A percentile compares a stretch with the other conserved stretches of the same genome.
These are phyloP conservation scores for Ophiosphaerella korrae DNA, from an alignment of 2,329 filamentous ascomycete species.

Conservation along the genomic window DNA sequence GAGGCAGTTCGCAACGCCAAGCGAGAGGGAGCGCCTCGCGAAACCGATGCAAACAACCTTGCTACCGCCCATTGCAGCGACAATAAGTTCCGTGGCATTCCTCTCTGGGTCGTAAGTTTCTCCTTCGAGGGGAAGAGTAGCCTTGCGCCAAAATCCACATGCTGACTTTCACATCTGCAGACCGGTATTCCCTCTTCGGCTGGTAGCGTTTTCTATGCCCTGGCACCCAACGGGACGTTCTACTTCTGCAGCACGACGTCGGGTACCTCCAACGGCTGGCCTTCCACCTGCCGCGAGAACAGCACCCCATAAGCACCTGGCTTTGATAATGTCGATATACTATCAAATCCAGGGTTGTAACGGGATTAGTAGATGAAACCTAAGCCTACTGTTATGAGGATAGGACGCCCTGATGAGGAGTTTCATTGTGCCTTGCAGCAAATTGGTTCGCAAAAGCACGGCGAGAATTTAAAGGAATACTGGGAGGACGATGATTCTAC, in stretches of 20 bases:
- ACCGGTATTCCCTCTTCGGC: neutral
- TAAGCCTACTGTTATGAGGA: too few species aligned
- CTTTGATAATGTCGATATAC: too few species aligned
- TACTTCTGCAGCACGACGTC: neutral
- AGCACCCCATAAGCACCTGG: too few species aligned
- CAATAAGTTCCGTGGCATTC: neutral
- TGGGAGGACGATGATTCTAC: constrained; percentile 2
- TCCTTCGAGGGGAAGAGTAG: neutral
- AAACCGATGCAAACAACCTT: neutral
- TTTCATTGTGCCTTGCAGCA: constrained; percentile 1
- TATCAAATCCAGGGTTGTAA: too few species aligned
- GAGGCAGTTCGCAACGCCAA: neutral
- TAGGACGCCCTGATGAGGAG: neutral
- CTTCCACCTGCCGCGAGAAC: neutral
- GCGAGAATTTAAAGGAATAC: constrained; percentile 1
- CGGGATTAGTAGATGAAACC: too few species aligned
- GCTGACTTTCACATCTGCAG: neutral
- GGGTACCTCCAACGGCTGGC: neutral
- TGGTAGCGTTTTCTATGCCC: neutral
- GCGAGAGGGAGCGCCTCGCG: neutral
- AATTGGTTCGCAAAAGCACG: constrained; percentile 5
- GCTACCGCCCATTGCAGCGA: neutral
- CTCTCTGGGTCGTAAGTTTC: neutral
- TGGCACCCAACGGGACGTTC: neutral
- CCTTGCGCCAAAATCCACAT: neutral